Evolutionary conservation across 83 land plant species (phyloP).

Genomic region (Thuja plicata): DNA sequence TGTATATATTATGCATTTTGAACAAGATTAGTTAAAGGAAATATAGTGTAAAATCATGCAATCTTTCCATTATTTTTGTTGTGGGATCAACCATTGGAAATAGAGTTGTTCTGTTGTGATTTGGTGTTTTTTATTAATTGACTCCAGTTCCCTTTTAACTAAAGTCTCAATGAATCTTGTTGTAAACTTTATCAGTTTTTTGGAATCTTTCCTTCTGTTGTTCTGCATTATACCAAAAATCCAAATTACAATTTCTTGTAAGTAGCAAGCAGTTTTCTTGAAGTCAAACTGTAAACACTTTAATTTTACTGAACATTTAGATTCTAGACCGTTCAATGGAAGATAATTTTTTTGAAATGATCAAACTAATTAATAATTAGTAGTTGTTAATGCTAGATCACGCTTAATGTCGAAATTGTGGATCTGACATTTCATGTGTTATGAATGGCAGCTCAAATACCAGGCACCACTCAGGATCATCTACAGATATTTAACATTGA

Average conservation of each 20-base stretch:
- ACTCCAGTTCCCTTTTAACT: background rate
- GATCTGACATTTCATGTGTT: background rate
- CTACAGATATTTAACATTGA: conserved; percentile 96
- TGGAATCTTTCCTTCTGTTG: background rate
- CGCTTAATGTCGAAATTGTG: background rate
- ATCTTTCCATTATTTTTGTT: background rate
- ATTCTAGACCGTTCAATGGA: background rate
- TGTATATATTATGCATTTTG: background rate
- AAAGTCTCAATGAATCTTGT: background rate
- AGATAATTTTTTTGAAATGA: background rate
- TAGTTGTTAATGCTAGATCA: background rate
- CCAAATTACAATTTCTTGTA: background rate
- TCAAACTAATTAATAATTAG: background rate
- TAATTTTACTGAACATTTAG: background rate
- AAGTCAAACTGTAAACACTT: background rate
- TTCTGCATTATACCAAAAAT: background rate
- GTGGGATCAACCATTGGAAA: background rate
- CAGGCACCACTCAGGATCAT: conserved; percentile 92
- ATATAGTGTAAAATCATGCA: background rate
- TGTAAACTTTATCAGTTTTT: background rate
- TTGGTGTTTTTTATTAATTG: background rate
- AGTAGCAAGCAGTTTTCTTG: background rate
- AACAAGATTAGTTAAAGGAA: background rate
- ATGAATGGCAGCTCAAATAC: conserved; percentile 75
- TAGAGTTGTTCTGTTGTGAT: background rate